A percentile compares a stretch with the other conserved stretches of the same genome.
Evolutionary conservation across 2,329 filamentous ascomycete genomes (phyloP).

Genomic region (Epichloe glyceriae): DNA sequence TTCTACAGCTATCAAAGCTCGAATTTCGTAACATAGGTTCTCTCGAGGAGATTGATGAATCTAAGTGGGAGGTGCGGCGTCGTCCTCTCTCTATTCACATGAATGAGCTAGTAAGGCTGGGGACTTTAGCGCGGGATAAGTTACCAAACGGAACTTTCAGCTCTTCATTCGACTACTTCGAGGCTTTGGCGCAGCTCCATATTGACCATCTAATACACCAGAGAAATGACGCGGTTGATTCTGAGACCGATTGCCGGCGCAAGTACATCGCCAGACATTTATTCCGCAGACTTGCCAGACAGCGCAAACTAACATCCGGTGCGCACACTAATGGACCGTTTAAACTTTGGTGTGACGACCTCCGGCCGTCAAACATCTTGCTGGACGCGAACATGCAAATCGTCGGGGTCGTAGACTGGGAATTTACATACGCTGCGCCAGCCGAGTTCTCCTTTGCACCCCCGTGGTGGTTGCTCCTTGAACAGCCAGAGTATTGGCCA

Average conservation of each 20-base stretch:
- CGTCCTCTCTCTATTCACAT: slow-evolving; percentile 1
- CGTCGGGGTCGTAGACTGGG: slow-evolving; percentile 27
- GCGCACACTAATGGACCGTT: slow-evolving; percentile 8
- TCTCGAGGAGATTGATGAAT: neutral
- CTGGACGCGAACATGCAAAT: slow-evolving; percentile 15
- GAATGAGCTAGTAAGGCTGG: slow-evolving; percentile 4
- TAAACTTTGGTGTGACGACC: slow-evolving; percentile 19
- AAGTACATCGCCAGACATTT: slow-evolving; percentile 19
- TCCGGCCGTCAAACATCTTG: slow-evolving; percentile 21
- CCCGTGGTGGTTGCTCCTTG: slow-evolving; percentile 27
- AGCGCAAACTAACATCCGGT: slow-evolving; percentile 15
- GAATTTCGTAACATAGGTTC: slow-evolving; percentile 1
- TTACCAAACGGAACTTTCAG: neutral
- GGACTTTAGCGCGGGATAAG: neutral
- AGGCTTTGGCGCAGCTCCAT: neutral
- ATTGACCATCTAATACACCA: slow-evolving; percentile 13
- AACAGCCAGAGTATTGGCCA: slow-evolving; percentile 19
- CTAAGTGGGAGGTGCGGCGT: slow-evolving; percentile 15
- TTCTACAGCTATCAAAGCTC: slow-evolving; percentile 3
- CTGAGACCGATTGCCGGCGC: slow-evolving; percentile 16
- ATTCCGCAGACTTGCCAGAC: slow-evolving; percentile 12
- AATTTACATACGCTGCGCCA: slow-evolving; percentile 24
- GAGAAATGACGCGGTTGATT: slow-evolving; percentile 23
- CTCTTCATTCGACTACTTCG: neutral
- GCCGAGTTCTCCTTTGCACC: slow-evolving; percentile 21